Percentiles rank a stretch among this genome's conserved stretches.
Evolutionary conservation across 176 grass and related monocot species (phyloP).

Genomic region (Musa troglodytarum): DNA sequence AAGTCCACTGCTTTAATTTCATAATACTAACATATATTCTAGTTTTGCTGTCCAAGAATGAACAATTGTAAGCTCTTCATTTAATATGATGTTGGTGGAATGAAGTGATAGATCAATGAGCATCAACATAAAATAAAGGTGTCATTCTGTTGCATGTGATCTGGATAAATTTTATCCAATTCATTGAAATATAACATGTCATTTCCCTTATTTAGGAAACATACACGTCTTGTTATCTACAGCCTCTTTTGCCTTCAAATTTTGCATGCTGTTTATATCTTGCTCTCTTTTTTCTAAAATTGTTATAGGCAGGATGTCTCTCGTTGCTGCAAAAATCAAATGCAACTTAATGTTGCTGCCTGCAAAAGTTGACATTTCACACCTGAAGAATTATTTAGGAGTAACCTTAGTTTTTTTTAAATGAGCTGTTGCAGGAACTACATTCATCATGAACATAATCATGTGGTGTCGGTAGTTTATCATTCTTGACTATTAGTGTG

Average conservation of each 20-base stretch:
- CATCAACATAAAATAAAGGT: not conserved
- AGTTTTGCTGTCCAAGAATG: not conserved
- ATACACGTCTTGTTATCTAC: not conserved
- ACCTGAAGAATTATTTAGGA: not conserved
- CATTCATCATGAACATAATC: not conserved
- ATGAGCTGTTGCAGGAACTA: not conserved
- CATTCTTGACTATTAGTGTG: not conserved
- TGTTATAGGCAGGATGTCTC: not conserved
- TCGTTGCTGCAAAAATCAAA: not conserved
- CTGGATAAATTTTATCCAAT: not conserved
- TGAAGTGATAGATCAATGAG: not conserved
- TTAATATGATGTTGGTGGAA: not conserved
- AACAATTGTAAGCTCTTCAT: not conserved
- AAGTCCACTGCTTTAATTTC: slow-evolving; percentile 15
- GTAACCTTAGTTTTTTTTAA: not conserved
- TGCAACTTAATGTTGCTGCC: not conserved
- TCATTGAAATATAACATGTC: not conserved
- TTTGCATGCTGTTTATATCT: not conserved
- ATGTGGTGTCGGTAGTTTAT: not conserved
- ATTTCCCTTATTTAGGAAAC: not conserved
- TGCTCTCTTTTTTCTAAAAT: not conserved
- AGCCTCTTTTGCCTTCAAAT: not conserved
- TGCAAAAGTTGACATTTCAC: no score
- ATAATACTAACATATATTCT: not conserved
- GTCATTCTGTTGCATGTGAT: not conserved